Conservation (phyloP, 106 monocot species). For the Platanthera guangdongensis region DNA sequence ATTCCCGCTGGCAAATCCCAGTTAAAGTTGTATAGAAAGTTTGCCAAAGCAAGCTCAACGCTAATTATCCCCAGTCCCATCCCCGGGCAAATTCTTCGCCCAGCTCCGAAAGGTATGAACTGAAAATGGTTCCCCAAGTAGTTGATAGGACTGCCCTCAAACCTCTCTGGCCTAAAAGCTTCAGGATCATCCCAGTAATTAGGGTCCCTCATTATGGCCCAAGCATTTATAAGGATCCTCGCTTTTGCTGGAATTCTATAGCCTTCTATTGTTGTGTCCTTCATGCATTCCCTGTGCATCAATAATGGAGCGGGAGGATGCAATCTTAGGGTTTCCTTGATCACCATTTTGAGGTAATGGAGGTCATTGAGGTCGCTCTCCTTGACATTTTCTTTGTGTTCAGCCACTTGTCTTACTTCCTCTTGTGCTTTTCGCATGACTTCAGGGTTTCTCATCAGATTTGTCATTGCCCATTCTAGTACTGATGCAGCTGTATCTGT, state of each 20-base stretch:
- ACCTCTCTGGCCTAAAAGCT: constrained; percentile 46
- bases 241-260: constrained; percentile 21
- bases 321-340: constrained; percentile 47
- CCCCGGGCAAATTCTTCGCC: constrained; percentile 30
- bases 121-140: constrained; percentile 37
- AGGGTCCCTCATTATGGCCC: constrained; percentile 28
- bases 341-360: constrained; percentile 36
- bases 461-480: constrained; percentile 47
- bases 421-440: constrained; percentile 34
- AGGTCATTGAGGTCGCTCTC: constrained; percentile 29
- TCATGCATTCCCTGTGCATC: constrained; percentile 21
- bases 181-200: constrained; percentile 34
- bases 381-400: constrained; percentile 26
- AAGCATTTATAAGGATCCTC: constrained; percentile 21
- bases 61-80: too few relatives aligned
- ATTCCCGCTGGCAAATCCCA: too few relatives aligned
- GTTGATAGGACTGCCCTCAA: constrained; percentile 29
- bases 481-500: constrained; percentile 38
- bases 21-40: too few relatives aligned
- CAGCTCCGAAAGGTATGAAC: constrained; percentile 36
- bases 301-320: constrained; percentile 52
- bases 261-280: constrained; percentile 22
- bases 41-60: too few relatives aligned
- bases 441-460: constrained; percentile 42
- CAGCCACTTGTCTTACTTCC: constrained; percentile 42